These are phyloP conservation scores for Hypomontagnella monticulosa DNA, from an alignment of 495 filamentous ascomycete species.

Conservation along the genomic window DNA sequence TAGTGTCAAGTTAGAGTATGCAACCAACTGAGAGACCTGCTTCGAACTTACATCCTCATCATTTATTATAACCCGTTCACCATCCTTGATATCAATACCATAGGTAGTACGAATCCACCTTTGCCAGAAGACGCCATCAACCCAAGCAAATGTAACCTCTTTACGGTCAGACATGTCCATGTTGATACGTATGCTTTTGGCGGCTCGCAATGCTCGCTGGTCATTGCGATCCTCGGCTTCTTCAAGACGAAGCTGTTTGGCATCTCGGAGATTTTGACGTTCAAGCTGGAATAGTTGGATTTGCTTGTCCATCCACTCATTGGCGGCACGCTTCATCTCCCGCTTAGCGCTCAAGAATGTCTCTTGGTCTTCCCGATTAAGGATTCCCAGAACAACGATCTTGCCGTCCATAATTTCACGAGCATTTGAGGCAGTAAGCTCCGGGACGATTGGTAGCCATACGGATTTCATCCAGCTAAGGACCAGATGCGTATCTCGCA, in stretches of 20 bases:
- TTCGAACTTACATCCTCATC: conserved; percentile 86
- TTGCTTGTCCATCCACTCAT: conserved; percentile 98
- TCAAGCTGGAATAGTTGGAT: conserved; percentile 88
- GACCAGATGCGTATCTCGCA: conserved; percentile 84
- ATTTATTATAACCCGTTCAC: conserved; percentile 94
- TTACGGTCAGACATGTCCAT: conserved; percentile 88
- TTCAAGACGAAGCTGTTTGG: conserved; percentile 94
- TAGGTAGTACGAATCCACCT: conserved; percentile 94
- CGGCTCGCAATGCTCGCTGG: conserved; percentile 82
- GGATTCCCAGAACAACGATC: conserved; percentile 88
- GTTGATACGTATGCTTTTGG: conserved; percentile 90
- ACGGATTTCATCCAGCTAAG: conserved; percentile 93
- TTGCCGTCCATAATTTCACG: conserved; percentile 94
- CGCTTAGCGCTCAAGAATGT: conserved; percentile 81
- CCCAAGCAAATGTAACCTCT: conserved; percentile 96
- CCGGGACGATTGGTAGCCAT: conserved; percentile 97
- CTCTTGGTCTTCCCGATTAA: conserved; percentile 80
- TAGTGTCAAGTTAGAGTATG: conserved; percentile 47
- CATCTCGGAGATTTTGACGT: conserved; percentile 87
- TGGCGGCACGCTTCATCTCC: conserved; percentile 93
- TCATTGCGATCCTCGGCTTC: conserved; percentile 95
- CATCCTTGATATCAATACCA: conserved; percentile 83
- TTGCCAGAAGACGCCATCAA: conserved; percentile 97
- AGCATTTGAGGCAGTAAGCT: conserved; percentile 90
- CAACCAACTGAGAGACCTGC: neutral